Percentiles rank a stretch among this genome's conserved stretches.
These are phyloP conservation scores for Tolypocladium ophioglossoides DNA, from an alignment of 2,329 filamentous ascomycete genomes.

Conservation along the genomic window DNA sequence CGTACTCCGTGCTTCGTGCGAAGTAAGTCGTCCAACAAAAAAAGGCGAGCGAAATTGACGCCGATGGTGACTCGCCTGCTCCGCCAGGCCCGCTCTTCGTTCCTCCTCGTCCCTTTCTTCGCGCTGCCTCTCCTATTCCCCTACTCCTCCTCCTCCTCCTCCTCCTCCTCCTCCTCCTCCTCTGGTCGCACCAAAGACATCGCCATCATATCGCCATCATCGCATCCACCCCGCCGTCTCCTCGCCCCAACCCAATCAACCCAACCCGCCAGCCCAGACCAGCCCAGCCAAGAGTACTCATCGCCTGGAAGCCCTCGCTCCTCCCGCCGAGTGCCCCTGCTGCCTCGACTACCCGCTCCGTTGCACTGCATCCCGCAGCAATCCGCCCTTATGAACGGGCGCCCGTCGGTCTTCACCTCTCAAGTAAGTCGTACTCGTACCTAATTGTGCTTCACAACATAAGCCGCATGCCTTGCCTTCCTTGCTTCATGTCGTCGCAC, in stretches of 20 bases:
- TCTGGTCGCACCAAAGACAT: too few species aligned
- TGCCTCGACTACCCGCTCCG: conserved; percentile 5
- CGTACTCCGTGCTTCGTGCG: too few species aligned
- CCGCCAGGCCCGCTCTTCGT: too few species aligned
- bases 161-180: too few species aligned
- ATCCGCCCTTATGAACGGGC: conserved; percentile 76
- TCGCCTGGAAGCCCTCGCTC: background rate
- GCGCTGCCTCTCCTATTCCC: background rate
- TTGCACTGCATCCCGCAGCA: conserved; percentile 21
- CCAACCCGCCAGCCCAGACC: too few species aligned
- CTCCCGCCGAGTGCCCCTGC: conserved; percentile 6
- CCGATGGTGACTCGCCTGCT: too few species aligned
- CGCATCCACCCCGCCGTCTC: background rate
- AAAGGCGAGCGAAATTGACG: too few species aligned
- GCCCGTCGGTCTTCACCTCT: conserved; percentile 76
- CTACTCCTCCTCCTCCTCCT: background rate
- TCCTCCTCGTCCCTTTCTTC: background rate
- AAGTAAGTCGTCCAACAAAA: too few species aligned
- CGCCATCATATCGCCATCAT: too few species aligned
- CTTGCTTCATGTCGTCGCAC: background rate
- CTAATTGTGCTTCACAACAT: conserved; percentile 11
- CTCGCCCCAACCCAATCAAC: too few species aligned
- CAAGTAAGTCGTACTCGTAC: conserved; percentile 44
- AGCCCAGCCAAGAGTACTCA: background rate
- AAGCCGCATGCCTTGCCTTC: background rate